These are phyloP conservation scores for Croton laevigatus DNA, from an alignment of 441 rosid species.

Conservation along the genomic window DNA sequence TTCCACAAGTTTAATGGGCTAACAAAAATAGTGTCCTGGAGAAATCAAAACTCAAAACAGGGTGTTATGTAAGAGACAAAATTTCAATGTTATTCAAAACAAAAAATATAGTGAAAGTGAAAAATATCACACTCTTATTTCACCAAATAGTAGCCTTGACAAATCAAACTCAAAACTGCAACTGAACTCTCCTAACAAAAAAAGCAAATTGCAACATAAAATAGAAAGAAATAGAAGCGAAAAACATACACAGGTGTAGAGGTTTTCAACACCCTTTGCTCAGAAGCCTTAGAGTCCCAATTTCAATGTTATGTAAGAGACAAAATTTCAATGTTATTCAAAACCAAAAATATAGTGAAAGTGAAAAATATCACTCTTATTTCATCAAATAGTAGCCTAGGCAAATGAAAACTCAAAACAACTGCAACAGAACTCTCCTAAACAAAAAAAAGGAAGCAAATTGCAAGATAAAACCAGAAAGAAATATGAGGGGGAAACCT, in stretches of 20 bases:
- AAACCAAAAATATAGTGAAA: neutral
- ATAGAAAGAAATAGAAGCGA: constrained; percentile 16
- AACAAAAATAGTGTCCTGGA: no score
- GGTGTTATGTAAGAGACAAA: constrained; percentile 17
- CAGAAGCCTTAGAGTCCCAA: constrained; percentile 50
- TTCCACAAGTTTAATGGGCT: no score
- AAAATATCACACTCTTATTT: neutral
- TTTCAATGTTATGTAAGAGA: constrained; percentile 17
- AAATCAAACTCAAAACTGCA: neutral
- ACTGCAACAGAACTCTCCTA: neutral
- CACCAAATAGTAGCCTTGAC: neutral
- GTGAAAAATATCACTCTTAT: neutral
- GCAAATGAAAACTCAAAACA: neutral
- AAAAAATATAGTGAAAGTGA: neutral
- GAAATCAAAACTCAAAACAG: no score
- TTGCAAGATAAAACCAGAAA: neutral
- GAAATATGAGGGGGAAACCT: constrained; percentile 40
- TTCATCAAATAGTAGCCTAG: neutral
- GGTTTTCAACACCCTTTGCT: constrained; percentile 45
- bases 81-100: neutral
- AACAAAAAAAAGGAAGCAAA: neutral
- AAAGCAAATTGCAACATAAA: neutral
- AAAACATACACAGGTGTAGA: constrained; percentile 44
- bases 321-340: neutral
- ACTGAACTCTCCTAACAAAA: neutral